Evolutionary conservation across 2,329 filamentous ascomycete species (phyloP).

Genomic region (Stachybotrys chartarum): DNA sequence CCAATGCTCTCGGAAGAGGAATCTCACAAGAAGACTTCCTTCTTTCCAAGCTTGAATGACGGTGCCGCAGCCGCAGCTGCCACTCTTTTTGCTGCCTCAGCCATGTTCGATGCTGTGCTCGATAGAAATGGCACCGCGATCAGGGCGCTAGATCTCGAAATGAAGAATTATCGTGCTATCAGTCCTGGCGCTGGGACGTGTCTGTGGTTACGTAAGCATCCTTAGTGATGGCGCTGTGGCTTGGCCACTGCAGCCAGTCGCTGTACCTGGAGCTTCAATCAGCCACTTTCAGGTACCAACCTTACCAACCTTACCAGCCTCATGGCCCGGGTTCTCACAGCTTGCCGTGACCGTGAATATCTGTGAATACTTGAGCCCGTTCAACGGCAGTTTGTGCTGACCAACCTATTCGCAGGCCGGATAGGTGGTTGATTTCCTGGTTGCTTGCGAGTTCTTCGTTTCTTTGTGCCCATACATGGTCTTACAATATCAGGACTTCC

Average conservation of each 20-base stretch:
- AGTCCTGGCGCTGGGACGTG: background rate
- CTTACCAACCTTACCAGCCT: background rate
- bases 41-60: constrained; percentile 41
- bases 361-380: background rate
- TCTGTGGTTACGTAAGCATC: background rate
- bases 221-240: background rate
- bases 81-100: constrained; percentile 28
- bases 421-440: background rate
- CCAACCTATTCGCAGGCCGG: background rate
- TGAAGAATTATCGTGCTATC: constrained; percentile 4
- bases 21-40: constrained; percentile 49
- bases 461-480: background rate
- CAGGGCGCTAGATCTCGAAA: background rate
- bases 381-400: background rate
- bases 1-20: background rate
- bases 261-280: background rate
- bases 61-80: constrained; percentile 27
- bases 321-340: background rate
- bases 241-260: background rate
- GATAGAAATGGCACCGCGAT: constrained; percentile 13
- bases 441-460: background rate
- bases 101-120: constrained; percentile 23
- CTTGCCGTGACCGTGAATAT: background rate
- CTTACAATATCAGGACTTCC: no score
- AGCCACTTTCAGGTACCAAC: background rate